phyloP scores from a whole-genome alignment of 2,329 filamentous ascomycete species.

The Incumbomyces lentus region DNA sequence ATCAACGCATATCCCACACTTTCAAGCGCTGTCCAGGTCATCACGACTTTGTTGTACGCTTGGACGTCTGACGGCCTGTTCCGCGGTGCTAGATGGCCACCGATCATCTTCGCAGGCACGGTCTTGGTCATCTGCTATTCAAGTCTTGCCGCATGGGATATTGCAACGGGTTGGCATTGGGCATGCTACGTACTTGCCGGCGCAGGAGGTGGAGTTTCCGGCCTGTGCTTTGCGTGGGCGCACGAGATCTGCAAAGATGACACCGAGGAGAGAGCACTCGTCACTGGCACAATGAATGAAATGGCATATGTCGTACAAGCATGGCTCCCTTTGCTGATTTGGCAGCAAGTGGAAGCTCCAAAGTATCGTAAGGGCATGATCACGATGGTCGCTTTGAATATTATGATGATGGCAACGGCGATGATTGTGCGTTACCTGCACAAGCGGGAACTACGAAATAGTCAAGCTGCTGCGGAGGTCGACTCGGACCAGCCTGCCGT shows the following conservation, averaged over 20 bases:
- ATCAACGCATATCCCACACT: slow-evolving; percentile 51
- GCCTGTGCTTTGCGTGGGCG: slow-evolving; percentile 44
- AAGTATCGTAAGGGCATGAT: slow-evolving; percentile 51
- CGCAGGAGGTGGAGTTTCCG: slow-evolving; percentile 37
- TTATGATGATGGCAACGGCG: slow-evolving; percentile 41
- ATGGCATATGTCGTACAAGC: slow-evolving; percentile 60
- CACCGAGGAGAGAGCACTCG: slow-evolving; percentile 39
- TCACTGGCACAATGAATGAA: slow-evolving; percentile 57
- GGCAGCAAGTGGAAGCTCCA: slow-evolving; percentile 55
- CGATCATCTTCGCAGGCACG: slow-evolving; percentile 47
- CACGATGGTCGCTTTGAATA: slow-evolving; percentile 28
- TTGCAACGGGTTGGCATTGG: slow-evolving; percentile 51
- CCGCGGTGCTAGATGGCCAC: slow-evolving; percentile 51
- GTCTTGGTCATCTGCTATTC: slow-evolving; percentile 36
- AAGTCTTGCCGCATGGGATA: slow-evolving; percentile 40
- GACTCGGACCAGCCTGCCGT: not conserved
- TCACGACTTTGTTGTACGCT: slow-evolving; percentile 53
- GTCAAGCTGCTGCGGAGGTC: slow-evolving; percentile 4
- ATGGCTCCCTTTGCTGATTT: slow-evolving; percentile 49
- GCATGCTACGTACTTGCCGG: slow-evolving; percentile 49
- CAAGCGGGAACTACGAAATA: slow-evolving; percentile 28
- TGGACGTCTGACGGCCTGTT: slow-evolving; percentile 56
- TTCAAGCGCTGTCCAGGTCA: slow-evolving; percentile 43
- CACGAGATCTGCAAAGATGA: slow-evolving; percentile 41
- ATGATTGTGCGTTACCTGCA: slow-evolving; percentile 41